These are phyloP conservation scores for Gnetum montanum DNA, from an alignment of 75 land plant species.

Conservation along the genomic window DNA sequence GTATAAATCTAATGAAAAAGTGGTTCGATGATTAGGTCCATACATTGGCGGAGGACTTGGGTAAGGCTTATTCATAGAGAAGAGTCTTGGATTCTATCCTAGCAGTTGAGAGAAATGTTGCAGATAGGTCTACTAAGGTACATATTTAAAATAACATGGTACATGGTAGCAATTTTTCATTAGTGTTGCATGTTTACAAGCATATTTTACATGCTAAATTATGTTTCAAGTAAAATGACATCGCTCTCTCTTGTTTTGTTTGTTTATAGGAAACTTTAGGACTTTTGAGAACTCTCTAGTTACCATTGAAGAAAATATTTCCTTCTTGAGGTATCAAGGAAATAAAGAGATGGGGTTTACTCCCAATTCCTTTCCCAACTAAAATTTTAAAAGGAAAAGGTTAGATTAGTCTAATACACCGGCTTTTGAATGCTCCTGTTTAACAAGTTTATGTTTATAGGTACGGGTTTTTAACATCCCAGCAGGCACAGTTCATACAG, in stretches of 20 bases:
- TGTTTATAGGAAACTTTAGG: conserved; percentile 55
- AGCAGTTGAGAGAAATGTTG: conserved; percentile 34
- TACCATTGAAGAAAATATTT: conserved; percentile 63
- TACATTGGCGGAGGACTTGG: conserved; percentile 83
- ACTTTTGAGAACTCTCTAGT: conserved; percentile 50
- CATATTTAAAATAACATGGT: no score
- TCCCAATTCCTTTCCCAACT: neutral
- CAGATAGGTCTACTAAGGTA: conserved; percentile 62
- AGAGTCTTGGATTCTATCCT: conserved; percentile 45
- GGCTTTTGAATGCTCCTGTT: no score
- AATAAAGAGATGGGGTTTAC: no score
- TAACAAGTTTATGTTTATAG: no score
- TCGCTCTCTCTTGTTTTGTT: neutral
- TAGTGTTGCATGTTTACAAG: neutral
- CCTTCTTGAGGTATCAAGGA: conserved; percentile 70
- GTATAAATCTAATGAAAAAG: neutral
- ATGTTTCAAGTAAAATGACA: neutral
- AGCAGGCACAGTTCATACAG: conserved; percentile 43
- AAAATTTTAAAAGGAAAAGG: no score
- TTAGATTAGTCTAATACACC: no score
- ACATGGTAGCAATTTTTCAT: neutral
- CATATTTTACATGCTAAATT: neutral
- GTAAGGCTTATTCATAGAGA: conserved; percentile 69
- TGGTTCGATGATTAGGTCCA: conserved; percentile 44
- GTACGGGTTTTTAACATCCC: conserved; percentile 58